Evolutionary conservation across 371 early-diverging fungal species (phyloP), one percentile per base, ranked within the genome.

Genomic region (Chytridiales sp.): DNA sequence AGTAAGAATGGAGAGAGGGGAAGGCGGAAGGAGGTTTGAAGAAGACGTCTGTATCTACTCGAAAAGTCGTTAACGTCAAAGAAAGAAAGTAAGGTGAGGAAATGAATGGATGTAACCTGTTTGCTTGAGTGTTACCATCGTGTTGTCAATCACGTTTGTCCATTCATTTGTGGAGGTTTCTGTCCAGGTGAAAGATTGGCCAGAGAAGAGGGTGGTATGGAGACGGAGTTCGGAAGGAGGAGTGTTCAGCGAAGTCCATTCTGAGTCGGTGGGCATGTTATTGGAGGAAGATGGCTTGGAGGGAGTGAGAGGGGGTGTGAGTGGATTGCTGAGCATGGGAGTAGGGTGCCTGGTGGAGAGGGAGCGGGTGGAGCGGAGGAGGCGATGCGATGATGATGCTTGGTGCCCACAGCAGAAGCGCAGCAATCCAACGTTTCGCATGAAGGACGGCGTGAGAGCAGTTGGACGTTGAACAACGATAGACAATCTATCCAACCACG

Each of bases 161-260:
- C 64, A 77, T 38, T 66, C 40, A 21, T 63, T 31, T 17, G 68
- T 56, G 5, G 56, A 64, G 13, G 66, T 59, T 19, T 67, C 13
- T 0, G 43, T 29, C 97, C 97, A 96, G 0, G 91, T 83, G 71
- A 96, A 96, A 15, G 89, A 78, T 67, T 96, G 95, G 1, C 95
- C 97, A 67, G 90, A 89, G 26, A 81, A 80, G 34, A 94, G 79
- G 2, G 94, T 91, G 0, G 78, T 76, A 3, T 87, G 79, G 15
- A 94, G 75, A 19, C 85, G 78, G 9, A 96, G 75, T 61, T 93
- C 92, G 24, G 71, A 68, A 0, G 88, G 86, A 2, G 74, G 46
- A 3, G 85, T 74, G 11, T 62, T 41, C 8, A 93, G 75, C 49
- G 84, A 80, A 30, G 44, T 30, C 72, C 72, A 72, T n/a, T 29